Conservation (phyloP, 306 rosid genomes). For the Nissolia schottii region DNA sequence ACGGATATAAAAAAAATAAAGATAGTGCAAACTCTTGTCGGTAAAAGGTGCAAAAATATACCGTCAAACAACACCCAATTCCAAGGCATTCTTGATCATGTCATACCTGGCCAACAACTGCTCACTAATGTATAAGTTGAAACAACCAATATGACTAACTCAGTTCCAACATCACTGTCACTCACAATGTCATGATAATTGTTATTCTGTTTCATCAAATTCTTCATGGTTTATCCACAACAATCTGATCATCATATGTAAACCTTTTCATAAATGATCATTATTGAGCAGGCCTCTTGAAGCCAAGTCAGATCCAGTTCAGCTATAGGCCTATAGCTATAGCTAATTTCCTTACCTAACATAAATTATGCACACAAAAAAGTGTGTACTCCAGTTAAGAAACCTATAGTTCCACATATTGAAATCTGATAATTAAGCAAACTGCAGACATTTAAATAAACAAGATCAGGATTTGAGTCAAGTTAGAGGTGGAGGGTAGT, state of each 20-base stretch:
- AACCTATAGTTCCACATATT: neutral
- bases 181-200: neutral
- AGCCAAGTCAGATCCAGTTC: neutral
- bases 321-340: neutral
- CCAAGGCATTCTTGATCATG: neutral
- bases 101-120: neutral
- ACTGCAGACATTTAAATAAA: slow-evolving; percentile 12
- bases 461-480: neutral
- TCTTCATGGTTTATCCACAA: neutral
- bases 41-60: neutral
- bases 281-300: neutral
- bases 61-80: neutral
- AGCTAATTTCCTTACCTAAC: neutral
- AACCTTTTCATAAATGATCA: slow-evolving; percentile 1
- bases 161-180: neutral
- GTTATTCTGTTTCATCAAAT: neutral
- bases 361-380: neutral
- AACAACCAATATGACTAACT: neutral
- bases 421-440: neutral
- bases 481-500: neutral
- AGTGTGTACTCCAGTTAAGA: neutral
- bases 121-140: slow-evolving; percentile 2
- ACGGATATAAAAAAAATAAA: neutral
- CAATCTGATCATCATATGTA: slow-evolving; percentile 9
- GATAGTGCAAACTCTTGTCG: neutral